Evolutionary conservation across 495 filamentous ascomycete genomes (phyloP).

Genomic region (Hyaloscypha finlandica): DNA sequence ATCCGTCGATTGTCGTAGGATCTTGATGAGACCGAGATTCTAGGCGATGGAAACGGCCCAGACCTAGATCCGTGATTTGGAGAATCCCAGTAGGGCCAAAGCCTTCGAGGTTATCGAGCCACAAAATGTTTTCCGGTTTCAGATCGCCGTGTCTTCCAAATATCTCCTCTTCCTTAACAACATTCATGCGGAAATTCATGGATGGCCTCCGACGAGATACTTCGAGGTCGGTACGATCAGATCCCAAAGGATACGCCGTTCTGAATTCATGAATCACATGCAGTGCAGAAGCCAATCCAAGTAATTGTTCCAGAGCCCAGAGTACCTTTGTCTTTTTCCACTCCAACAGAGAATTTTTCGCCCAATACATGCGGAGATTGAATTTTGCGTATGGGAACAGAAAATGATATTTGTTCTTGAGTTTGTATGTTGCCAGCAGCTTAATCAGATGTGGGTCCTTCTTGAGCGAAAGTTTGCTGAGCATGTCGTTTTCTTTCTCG

Average conservation of each 20-base stretch:
- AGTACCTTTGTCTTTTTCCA: background rate
- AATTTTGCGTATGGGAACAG: constrained; percentile 22
- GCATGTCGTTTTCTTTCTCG: constrained; percentile 14
- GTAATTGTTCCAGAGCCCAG: too few relatives aligned
- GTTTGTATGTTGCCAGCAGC: constrained; percentile 19
- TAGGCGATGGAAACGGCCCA: constrained; percentile 1
- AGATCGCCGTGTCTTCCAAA: constrained; percentile 32
- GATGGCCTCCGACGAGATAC: background rate
- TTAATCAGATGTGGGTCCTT: constrained; percentile 13
- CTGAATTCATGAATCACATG: too few relatives aligned
- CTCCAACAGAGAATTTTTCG: background rate
- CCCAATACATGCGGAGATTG: constrained; percentile 3
- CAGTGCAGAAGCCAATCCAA: too few relatives aligned
- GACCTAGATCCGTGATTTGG: constrained; percentile 29
- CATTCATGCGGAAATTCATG: background rate
- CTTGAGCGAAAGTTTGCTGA: background rate
- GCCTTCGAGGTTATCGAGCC: background rate
- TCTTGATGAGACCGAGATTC: background rate
- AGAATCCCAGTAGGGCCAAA: constrained; percentile 10
- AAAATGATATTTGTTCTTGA: constrained; percentile 11
- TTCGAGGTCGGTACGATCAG: background rate
- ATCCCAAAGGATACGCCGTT: background rate
- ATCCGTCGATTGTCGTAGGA: background rate
- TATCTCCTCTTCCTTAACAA: background rate
- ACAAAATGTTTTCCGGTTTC: constrained; percentile 33